Conservation (phyloP, 2,329 filamentous ascomycete species). For the Alternaria panax region DNA sequence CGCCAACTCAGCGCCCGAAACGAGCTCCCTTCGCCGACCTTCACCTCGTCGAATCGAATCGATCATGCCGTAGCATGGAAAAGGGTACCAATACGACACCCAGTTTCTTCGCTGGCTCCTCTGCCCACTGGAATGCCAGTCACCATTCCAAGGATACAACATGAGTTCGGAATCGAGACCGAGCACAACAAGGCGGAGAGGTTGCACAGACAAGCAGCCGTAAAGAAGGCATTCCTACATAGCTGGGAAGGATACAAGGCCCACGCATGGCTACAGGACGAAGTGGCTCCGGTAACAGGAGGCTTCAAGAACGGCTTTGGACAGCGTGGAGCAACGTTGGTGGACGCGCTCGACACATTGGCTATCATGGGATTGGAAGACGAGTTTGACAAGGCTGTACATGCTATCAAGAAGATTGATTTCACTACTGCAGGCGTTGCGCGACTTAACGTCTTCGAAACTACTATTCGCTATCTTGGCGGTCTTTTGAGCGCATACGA, state of each 20-base stretch:
- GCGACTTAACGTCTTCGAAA: conserved; percentile 51
- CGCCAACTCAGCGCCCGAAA: conserved; percentile 35
- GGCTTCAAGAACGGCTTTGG: conserved; percentile 59
- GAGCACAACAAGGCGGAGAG: conserved; percentile 42
- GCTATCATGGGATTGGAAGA: conserved; percentile 67
- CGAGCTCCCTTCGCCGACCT: conserved; percentile 29
- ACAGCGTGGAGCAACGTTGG: conserved; percentile 65
- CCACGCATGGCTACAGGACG: conserved; percentile 62
- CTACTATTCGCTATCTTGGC: conserved; percentile 51
- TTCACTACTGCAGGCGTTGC: conserved; percentile 55
- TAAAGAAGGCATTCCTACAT: conserved; percentile 49
- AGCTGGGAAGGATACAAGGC: conserved; percentile 60
- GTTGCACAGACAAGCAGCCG: conserved; percentile 40
- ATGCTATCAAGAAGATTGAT: conserved; percentile 61
- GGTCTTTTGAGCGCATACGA: conserved; percentile 51
- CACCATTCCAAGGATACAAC: conserved; percentile 49
- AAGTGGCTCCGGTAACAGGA: conserved; percentile 60
- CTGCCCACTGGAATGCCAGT: conserved; percentile 42
- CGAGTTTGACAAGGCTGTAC: conserved; percentile 64
- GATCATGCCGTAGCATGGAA: conserved; percentile 46
- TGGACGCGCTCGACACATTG: conserved; percentile 68
- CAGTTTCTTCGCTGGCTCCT: conserved; percentile 40
- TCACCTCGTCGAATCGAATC: conserved; percentile 36
- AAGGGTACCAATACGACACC: conserved; percentile 39
- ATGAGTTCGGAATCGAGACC: conserved; percentile 47